Conservation (phyloP, 495 filamentous ascomycete genomes). For the Pseudevernia furfuracea region DNA sequence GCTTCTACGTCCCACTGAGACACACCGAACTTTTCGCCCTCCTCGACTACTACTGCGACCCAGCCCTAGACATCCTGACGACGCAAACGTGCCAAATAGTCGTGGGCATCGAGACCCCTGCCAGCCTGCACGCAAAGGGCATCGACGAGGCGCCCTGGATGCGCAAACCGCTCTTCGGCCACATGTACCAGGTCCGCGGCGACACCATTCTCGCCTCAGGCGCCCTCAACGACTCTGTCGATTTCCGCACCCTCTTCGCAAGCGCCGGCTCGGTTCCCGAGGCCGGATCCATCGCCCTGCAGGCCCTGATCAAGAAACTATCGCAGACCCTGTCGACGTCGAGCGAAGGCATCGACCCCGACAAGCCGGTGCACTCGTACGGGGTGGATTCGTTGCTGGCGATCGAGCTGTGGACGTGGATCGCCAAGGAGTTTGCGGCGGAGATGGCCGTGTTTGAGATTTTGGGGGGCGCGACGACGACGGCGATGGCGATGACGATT, state of each 20-base stretch:
- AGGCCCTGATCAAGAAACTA: conserved; percentile 30
- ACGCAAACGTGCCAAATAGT: conserved; percentile 26
- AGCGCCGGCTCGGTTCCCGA: conserved; percentile 25
- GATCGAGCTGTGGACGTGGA: neutral
- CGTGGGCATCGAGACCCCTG: conserved; percentile 18
- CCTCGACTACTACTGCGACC: conserved; percentile 32
- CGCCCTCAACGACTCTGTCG: neutral
- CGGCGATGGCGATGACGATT: no score
- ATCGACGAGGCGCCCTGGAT: neutral
- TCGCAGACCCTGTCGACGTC: conserved; percentile 30
- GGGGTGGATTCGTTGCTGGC: conserved; percentile 31
- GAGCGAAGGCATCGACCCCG: conserved; percentile 32
- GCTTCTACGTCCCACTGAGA: neutral
- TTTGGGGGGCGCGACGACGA: no score
- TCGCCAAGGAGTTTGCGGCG: neutral
- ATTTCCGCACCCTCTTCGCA: neutral
- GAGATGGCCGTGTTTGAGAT: neutral
- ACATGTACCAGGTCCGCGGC: neutral
- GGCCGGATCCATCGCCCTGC: conserved; percentile 28
- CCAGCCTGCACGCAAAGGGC: neutral
- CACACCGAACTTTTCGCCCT: conserved; percentile 27
- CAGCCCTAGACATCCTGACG: conserved; percentile 21
- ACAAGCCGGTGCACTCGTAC: conserved; percentile 35
- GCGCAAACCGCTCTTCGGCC: conserved; percentile 7
- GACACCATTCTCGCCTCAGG: no score